Evolutionary conservation across 140 eudicot species (phyloP).

Genomic region (Erigeron philadelphicus): DNA sequence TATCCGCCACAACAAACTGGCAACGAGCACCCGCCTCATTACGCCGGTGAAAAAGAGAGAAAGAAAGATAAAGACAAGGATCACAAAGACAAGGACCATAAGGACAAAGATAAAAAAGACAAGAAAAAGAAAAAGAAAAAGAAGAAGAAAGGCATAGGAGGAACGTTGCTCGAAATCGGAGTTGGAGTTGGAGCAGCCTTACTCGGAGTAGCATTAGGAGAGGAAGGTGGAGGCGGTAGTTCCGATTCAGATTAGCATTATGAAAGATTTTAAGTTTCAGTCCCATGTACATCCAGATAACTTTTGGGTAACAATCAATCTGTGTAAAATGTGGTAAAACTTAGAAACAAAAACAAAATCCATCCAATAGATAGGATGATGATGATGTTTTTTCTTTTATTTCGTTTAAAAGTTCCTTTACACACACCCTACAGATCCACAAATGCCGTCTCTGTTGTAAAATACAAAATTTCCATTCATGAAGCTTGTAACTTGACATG

Average conservation of each 20-base stretch:
- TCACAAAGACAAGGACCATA: slow-evolving; percentile 17
- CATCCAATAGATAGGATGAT: too few species aligned
- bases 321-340: slow-evolving; percentile 15
- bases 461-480: too few species aligned
- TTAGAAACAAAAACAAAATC: not conserved
- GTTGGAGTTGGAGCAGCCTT: slow-evolving; percentile 35
- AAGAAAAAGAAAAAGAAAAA: slow-evolving; percentile 31
- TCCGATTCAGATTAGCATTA: slow-evolving; percentile 27
- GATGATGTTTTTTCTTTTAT: too few species aligned
- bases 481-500: too few species aligned
- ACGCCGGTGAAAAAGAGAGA: slow-evolving; percentile 22
- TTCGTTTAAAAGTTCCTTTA: too few species aligned
- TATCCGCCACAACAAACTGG: slow-evolving; percentile 16
- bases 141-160: slow-evolving; percentile 29
- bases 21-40: slow-evolving; percentile 22
- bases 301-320: not conserved
- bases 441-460: too few species aligned
- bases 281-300: not conserved
- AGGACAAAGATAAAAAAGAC: slow-evolving; percentile 26
- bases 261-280: not conserved
- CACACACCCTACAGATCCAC: too few species aligned
- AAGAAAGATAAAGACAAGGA: slow-evolving; percentile 30
- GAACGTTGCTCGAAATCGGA: slow-evolving; percentile 29
- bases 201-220: slow-evolving; percentile 36
- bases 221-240: slow-evolving; percentile 26